Evolutionary conservation across 257 asterid species (phyloP).

Genomic region (Paulownia fortunei): DNA sequence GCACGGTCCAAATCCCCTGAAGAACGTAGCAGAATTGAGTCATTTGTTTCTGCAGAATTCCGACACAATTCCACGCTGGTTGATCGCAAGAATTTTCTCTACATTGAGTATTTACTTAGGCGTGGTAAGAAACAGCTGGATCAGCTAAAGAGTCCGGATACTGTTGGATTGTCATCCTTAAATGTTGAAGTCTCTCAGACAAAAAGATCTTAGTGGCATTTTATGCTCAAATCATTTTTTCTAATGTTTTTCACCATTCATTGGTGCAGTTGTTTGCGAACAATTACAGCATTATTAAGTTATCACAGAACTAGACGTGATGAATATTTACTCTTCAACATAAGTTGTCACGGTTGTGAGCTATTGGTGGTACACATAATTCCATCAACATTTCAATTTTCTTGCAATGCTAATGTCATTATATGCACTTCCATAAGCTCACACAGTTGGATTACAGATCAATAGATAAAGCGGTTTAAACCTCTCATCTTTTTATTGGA

Average conservation of each 20-base stretch:
- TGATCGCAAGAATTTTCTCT: constrained; percentile 80
- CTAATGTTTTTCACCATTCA: constrained; percentile 8
- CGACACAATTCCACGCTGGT: constrained; percentile 63
- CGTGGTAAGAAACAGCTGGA: constrained; percentile 87
- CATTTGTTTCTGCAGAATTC: constrained; percentile 76
- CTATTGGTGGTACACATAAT: background rate
- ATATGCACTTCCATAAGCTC: no score
- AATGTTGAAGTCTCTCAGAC: constrained; percentile 45
- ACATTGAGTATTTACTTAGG: constrained; percentile 77
- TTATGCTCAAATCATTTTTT: background rate
- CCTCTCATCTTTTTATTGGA: no score
- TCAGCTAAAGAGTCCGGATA: constrained; percentile 76
- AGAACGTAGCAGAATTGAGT: constrained; percentile 68
- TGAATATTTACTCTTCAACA: no score
- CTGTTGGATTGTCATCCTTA: constrained; percentile 66
- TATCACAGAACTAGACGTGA: no score
- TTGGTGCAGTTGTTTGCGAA: background rate
- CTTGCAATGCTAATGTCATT: background rate
- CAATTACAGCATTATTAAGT: background rate
- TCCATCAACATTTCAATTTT: no score
- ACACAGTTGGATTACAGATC: no score
- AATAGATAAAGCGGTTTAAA: no score
- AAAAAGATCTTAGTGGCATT: constrained; percentile 27
- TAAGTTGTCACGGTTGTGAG: background rate
- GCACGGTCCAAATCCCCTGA: constrained; percentile 75